Evolutionary conservation across 2,329 filamentous ascomycete genomes (phyloP), one percentile per base, ranked within the genome.

Genomic region (Monosporascus sp.): DNA sequence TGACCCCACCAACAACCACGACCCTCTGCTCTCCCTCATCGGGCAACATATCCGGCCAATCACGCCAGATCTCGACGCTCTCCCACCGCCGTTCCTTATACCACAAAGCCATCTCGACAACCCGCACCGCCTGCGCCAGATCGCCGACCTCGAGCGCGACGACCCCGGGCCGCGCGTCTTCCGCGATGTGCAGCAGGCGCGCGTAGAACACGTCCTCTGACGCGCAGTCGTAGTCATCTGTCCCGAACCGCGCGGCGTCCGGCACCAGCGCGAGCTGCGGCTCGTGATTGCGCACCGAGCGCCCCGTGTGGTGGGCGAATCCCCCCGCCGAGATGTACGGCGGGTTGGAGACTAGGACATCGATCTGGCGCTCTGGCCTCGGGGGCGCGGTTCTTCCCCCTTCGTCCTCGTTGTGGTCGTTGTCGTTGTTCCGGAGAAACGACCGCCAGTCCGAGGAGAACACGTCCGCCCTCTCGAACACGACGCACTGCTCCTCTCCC

Each of bases 301-400:
- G 81, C 1, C 79, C 75, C 1, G 87, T 91, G 18, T 82, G 81
- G 39, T 70, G 77, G 39, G 76, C 70, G 63, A 89, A 91, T 7
- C 80, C 81, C 39, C 66, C 59, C 0, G 76, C 72, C 2, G 91
- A 95, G 49, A 97, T 86, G 67, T 97, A 97, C 0, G 94, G 94
- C 17, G 94, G 94, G 64, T 99, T 99, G 1, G 88, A 88, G 37
- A 94, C 81, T 1, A 99, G 70, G 4, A 97, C 72, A 56, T 95
- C 85, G 68, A 79, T 50, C 35, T 5, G 31, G 31, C 31, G 31
- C 31, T 14, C 31, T 35, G 11, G 31, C 31, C 18, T 17, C 8
- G 27, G 24, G 6, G 2, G 38, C 9, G 9, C 11, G 31, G 9
- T 35, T 2, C 31, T 3, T 24, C 46, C 18, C 20, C 24, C 15